Base-by-base conservation (phyloP, 2,329 filamentous ascomycete genomes). In the Pseudogymnoascus sp. region DNA sequence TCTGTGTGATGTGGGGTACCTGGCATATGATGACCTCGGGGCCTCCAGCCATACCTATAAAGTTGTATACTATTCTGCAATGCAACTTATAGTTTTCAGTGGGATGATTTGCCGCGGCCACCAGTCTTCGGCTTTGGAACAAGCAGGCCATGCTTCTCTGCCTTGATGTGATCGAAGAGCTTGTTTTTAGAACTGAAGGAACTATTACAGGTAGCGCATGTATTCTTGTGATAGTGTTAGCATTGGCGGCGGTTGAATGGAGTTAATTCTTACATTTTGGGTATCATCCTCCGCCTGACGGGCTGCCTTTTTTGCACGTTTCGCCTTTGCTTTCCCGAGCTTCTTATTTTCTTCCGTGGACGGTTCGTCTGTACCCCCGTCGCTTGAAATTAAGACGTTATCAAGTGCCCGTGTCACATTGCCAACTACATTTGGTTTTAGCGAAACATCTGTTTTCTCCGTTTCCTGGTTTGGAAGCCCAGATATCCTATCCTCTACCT, bases 101-200 rank as follows among this genome's bases (percentile, higher is more conserved):
- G 34, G 18, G 59, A 26, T 42, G 18, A 26, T 12, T 61, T 61
- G 26, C 61, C 69, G 12, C 67, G 69, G 62, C 67, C 70, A n/a
- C 66, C 66, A 39, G 69, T 72, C 8, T n/a, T 61, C 23, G 39
- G 31, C 54, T 71, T 70, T 31, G 69, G 18, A 23, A 75, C 68
- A 11, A 76, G 77, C 61, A 83, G 81, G 5, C 82, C 84, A 75
- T 89, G 86, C 21, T 73, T 73, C 18, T 79, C 72, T 23, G 82
- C 78, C 68, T 83, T 81, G 62, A 89, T 77, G 73, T 90, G 87
- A 65, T 81, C 76, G 70, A 88, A 88, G 37, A 90, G 71, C 66
- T 81, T 81, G n/a, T 78, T 86, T 67, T 83, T 86, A 1, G 83
- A 85, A 0, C 80, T 66, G 68, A 89, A 90, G 0, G 74, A 75